These are phyloP conservation scores for Myochromella boudieri DNA, from an alignment of 768 basidiomycete genomes.

Conservation along the genomic window DNA sequence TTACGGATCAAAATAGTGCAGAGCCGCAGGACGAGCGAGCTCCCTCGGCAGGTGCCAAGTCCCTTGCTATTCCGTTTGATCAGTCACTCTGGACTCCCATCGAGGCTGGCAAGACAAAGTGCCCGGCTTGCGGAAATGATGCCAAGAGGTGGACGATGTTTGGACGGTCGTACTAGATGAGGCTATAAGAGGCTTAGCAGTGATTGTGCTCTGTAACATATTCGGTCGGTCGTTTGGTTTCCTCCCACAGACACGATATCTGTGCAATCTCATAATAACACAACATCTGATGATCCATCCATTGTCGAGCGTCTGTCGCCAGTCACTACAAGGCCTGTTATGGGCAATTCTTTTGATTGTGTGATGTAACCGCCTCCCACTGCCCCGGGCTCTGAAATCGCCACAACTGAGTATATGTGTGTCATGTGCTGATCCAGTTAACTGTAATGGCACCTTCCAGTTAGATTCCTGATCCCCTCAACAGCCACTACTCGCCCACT, in stretches of 20 bases:
- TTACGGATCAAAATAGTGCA: slow-evolving; percentile 46
- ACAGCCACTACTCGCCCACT: slow-evolving; percentile 8
- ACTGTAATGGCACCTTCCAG: slow-evolving; percentile 17
- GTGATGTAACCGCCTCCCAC: slow-evolving; percentile 13
- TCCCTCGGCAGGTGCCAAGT: slow-evolving; percentile 96
- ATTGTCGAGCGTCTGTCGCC: not conserved
- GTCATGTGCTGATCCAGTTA: slow-evolving; percentile 21
- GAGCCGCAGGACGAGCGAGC: slow-evolving; percentile 93
- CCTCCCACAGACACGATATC: not conserved
- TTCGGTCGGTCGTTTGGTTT: slow-evolving; percentile 12
- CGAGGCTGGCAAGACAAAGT: slow-evolving; percentile 83
- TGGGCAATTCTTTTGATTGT: slow-evolving; percentile 7
- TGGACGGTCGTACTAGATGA: slow-evolving; percentile 75
- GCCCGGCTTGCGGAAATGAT: slow-evolving; percentile 82
- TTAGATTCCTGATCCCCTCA: slow-evolving; percentile 16
- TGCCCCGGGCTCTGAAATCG: slow-evolving; percentile 10
- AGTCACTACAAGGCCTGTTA: slow-evolving; percentile 7
- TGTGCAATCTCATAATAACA: slow-evolving; percentile 10
- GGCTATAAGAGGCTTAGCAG: slow-evolving; percentile 3
- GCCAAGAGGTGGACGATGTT: slow-evolving; percentile 98
- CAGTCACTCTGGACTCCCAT: slow-evolving; percentile 81
- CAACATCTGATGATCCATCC: slow-evolving; percentile 13
- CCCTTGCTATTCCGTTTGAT: slow-evolving; percentile 94
- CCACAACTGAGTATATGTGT: slow-evolving; percentile 11
- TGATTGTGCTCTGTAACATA: slow-evolving; percentile 10